A percentile compares a stretch with the other conserved stretches of the same genome.
phyloP scores from a whole-genome alignment of 2,329 filamentous ascomycete genomes.

The Aotearoamyces nothofagi region DNA sequence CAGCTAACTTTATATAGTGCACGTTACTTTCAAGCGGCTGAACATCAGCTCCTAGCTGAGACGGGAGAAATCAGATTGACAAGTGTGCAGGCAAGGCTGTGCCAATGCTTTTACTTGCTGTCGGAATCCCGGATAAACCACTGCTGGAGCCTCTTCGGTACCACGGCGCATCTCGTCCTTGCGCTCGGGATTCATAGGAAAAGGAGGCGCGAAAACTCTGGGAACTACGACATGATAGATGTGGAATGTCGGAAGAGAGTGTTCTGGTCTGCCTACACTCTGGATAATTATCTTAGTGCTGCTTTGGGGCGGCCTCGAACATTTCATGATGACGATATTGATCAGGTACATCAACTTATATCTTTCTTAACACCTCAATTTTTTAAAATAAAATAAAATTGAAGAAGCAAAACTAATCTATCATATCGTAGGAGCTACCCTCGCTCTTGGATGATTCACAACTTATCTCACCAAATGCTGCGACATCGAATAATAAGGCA shows the following conservation, averaged over 20 bases:
- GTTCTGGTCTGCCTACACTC: conserved; percentile 49
- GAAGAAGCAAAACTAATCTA: too few species aligned
- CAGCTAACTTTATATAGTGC: conserved; percentile 9
- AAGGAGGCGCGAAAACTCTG: conserved; percentile 7
- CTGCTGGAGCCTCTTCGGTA: conserved; percentile 21
- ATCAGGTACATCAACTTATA: conserved; percentile 23
- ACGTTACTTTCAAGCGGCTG: conserved; percentile 14
- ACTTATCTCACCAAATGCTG: background rate
- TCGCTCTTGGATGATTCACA: background rate
- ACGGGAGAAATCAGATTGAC: conserved; percentile 18
- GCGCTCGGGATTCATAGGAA: conserved; percentile 19
- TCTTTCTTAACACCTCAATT: background rate
- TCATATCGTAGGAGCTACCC: background rate
- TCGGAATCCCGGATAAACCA: conserved; percentile 21
- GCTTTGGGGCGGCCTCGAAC: conserved; percentile 44
- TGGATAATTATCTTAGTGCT: conserved; percentile 49
- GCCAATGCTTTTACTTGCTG: conserved; percentile 20
- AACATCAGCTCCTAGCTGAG: conserved; percentile 19
- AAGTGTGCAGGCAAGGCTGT: conserved; percentile 25
- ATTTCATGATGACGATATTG: conserved; percentile 50
- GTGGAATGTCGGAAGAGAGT: conserved; percentile 35
- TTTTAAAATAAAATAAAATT: too few species aligned
- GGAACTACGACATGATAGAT: conserved; percentile 21
- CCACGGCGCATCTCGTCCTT: conserved; percentile 18
- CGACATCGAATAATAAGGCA: background rate